Conservation (phyloP, 2,329 filamentous ascomycete genomes). For the Aspergillus costaricaensis region DNA sequence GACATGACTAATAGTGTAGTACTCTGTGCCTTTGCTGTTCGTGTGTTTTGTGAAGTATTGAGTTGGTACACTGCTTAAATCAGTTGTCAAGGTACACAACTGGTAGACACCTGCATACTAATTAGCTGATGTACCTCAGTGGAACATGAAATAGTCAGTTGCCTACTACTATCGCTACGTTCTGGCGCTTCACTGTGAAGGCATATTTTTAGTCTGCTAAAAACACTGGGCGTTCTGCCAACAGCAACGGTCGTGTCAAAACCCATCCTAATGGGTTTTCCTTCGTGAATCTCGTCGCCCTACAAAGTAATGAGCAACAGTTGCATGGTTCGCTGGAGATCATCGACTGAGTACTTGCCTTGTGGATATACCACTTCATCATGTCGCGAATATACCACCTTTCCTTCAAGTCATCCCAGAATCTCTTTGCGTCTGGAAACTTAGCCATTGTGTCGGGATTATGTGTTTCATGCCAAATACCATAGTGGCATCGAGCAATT, state of each 20-base stretch:
- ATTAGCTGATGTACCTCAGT: neutral
- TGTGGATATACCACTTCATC: slow-evolving; percentile 28
- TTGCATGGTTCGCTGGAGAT: too few species aligned
- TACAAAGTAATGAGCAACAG: neutral
- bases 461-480: neutral
- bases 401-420: slow-evolving; percentile 17
- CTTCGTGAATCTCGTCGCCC: slow-evolving; percentile 13
- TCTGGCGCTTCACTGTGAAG: slow-evolving; percentile 7
- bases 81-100: slow-evolving; percentile 19
- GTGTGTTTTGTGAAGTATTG: slow-evolving; percentile 10
- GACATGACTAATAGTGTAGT: slow-evolving; percentile 10
- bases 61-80: slow-evolving; percentile 22
- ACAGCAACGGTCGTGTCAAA: accelerated
- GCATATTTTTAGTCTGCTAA: neutral
- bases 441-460: neutral
- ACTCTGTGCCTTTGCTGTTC: slow-evolving; percentile 17
- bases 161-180: neutral
- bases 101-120: slow-evolving; percentile 6
- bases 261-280: slow-evolving; percentile 7
- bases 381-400: neutral
- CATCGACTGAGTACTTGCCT: slow-evolving; percentile 12
- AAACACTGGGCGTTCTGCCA: accelerated
- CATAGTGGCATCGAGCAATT: slow-evolving; percentile 26
- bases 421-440: neutral
- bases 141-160: neutral